Percentiles rank a stretch among this genome's conserved stretches.
Evolutionary conservation across 768 basidiomycete species (phyloP).

Genomic region (Rhodotorula kratochvilovae): DNA sequence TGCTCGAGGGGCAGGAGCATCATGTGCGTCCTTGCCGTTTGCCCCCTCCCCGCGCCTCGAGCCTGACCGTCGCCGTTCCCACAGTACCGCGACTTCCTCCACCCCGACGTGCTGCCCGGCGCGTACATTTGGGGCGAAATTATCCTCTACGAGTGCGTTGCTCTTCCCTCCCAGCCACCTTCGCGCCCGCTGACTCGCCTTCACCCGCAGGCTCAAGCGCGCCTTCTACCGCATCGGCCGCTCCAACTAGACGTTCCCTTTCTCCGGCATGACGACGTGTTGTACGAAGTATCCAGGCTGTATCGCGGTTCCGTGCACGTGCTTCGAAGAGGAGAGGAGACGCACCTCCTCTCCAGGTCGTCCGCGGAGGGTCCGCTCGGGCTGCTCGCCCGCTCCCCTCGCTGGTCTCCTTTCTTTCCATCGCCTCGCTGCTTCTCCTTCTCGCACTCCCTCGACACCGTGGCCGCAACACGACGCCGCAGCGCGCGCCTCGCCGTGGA

Average conservation of each 20-base stretch:
- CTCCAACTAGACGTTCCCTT: neutral
- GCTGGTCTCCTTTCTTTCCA: neutral
- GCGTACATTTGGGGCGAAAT: constrained; percentile 36
- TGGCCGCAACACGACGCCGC: neutral
- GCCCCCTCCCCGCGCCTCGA: no score
- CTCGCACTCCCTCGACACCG: no score
- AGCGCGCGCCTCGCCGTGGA: neutral
- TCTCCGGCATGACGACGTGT: neutral
- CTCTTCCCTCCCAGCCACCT: no score
- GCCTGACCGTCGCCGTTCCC: neutral
- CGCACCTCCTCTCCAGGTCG: no score
- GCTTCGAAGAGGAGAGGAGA: neutral
- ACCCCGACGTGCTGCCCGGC: constrained; percentile 28
- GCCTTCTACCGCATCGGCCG: constrained; percentile 23
- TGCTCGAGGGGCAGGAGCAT: constrained; percentile 34
- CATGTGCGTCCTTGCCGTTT: constrained; percentile 13
- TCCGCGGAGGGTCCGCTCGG: neutral
- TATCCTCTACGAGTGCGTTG: constrained; percentile 35
- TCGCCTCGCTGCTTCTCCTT: neutral
- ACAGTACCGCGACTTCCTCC: constrained; percentile 36
- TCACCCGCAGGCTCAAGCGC: constrained; percentile 14
- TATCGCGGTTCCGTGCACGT: no score
- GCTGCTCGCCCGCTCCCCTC: neutral
- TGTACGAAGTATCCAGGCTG: neutral
- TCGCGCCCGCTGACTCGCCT: neutral